Evolutionary conservation across 352 stramenopile genomes (phyloP), one percentile per base, ranked within the genome.

Genomic region (Phytophthora syringae): DNA sequence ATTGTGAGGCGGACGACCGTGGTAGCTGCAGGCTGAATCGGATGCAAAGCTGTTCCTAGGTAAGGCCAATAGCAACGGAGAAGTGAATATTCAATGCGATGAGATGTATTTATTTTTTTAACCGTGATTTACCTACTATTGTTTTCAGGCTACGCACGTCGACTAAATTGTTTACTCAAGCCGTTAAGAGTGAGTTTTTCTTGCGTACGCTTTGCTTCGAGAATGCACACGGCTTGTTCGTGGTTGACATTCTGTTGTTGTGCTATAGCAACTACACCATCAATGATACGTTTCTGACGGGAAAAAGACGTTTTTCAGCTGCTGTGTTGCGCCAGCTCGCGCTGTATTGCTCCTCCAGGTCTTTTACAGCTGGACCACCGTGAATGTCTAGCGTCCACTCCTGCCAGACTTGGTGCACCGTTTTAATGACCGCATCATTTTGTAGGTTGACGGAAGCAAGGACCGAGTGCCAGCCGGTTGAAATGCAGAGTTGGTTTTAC

Each of bases 401-500:
- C 30, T 56, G 56, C 34, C 45, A 64, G 10, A 63, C 44, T 27
- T 64, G 56, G 5, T 55, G 36, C 0, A 55, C 56, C 7, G 45
- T 42, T 63, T 56, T 3, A 64, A 28, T 3, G 45, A 27, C 1
- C 44, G 15, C 15, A 56, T 27, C 21, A 42, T n/a, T 20, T 64
- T 50, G n/a, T 60, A 58, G 6, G 22, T 18, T 5, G 18, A 6
- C 5, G 27, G 27, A 32, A 32, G 27, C 9, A 9, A 32, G 27
- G 27, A 32, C 27, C 9, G 27, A 32, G 27, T 32, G 27, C 5
- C 27, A 5, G 7, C 2, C 16, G 2, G 9, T 6, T 2, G 16
- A 1, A 12, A 3, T 13, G 11, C 25, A 7, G 24, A 4, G 16
- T 16, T 32, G 13, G 36, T 18, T 13, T 7, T 1, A 15, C 11